These are phyloP conservation scores for Strigomonas culicis DNA, from an alignment of 208 protist genomes.

Conservation along the genomic window DNA sequence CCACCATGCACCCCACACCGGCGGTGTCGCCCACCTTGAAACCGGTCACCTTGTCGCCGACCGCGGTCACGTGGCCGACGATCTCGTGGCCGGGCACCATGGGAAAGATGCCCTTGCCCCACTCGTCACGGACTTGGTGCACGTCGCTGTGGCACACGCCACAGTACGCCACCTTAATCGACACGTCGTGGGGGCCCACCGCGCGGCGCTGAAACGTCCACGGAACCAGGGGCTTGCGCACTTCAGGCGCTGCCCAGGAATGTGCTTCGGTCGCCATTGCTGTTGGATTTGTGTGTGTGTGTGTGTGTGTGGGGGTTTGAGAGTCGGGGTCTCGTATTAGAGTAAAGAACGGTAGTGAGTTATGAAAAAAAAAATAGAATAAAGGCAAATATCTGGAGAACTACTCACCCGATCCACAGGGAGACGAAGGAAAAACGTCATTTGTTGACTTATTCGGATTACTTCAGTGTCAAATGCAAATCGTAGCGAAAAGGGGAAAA, in stretches of 20 bases:
- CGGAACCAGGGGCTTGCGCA: constrained; percentile 42
- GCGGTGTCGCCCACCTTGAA: constrained; percentile 80
- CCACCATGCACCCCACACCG: constrained; percentile 88
- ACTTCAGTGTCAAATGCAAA: no score
- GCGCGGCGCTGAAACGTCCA: constrained; percentile 44
- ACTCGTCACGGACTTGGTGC: constrained; percentile 72
- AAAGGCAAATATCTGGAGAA: neutral
- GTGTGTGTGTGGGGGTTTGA: neutral
- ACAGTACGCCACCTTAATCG: constrained; percentile 61
- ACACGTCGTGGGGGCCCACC: constrained; percentile 46
- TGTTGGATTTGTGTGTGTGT: neutral
- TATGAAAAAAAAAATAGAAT: neutral
- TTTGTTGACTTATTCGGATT: no score
- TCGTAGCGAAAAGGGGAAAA: no score
- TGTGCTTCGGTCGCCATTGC: constrained; percentile 45
- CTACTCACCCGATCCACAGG: neutral
- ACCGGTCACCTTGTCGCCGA: constrained; percentile 63
- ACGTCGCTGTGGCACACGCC: constrained; percentile 86
- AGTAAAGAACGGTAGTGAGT: neutral
- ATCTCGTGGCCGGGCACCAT: constrained; percentile 87
- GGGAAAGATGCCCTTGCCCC: constrained; percentile 49
- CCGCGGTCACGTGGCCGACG: constrained; percentile 61
- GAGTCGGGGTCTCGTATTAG: neutral
- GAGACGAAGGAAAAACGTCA: no score
- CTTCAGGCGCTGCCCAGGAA: constrained; percentile 35